These are phyloP conservation scores for Lachancea fermentati DNA, from an alignment of 805 yeast genomes.

Conservation along the genomic window DNA sequence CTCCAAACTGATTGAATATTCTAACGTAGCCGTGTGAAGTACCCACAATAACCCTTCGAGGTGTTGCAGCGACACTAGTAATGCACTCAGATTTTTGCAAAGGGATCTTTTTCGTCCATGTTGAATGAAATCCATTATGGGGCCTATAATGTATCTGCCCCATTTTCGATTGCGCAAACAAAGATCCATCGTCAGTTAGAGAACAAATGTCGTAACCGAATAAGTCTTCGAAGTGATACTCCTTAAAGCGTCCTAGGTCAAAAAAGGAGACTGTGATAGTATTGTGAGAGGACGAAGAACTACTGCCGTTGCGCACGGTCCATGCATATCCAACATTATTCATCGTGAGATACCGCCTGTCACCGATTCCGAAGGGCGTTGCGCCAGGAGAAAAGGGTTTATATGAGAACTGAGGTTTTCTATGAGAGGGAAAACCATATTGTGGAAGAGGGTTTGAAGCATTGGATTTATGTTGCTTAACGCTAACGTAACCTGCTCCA, in stretches of 20 bases:
- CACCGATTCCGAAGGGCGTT: constrained; percentile 67
- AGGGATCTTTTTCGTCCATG: constrained; percentile 68
- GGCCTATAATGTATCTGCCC: constrained; percentile 60
- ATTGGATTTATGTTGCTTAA: constrained; percentile 10
- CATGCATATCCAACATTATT: constrained; percentile 78
- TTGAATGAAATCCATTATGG: constrained; percentile 55
- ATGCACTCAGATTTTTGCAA: constrained; percentile 48
- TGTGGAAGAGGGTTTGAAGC: constrained; percentile 8
- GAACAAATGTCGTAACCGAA: constrained; percentile 70
- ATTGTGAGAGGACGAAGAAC: constrained; percentile 34
- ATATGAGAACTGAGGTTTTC: constrained; percentile 38
- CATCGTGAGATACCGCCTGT: constrained; percentile 74
- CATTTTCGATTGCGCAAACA: constrained; percentile 48
- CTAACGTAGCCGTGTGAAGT: constrained; percentile 74
- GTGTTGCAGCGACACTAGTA: constrained; percentile 64
- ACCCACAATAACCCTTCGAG: constrained; percentile 56
- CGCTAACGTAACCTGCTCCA: constrained; percentile 41
- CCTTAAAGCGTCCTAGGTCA: constrained; percentile 68
- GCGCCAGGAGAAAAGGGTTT: constrained; percentile 80
- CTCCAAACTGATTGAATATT: constrained; percentile 64
- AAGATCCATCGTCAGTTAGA: constrained; percentile 57
- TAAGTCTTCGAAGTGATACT: constrained; percentile 79
- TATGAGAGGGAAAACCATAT: constrained; percentile 63
- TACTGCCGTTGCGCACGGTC: constrained; percentile 55
- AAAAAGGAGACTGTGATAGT: constrained; percentile 78